Percentiles rank a stretch among this genome's conserved stretches.
Evolutionary conservation across 2,329 filamentous ascomycete genomes (phyloP).

Genomic region (Raffaelea albimanens): DNA sequence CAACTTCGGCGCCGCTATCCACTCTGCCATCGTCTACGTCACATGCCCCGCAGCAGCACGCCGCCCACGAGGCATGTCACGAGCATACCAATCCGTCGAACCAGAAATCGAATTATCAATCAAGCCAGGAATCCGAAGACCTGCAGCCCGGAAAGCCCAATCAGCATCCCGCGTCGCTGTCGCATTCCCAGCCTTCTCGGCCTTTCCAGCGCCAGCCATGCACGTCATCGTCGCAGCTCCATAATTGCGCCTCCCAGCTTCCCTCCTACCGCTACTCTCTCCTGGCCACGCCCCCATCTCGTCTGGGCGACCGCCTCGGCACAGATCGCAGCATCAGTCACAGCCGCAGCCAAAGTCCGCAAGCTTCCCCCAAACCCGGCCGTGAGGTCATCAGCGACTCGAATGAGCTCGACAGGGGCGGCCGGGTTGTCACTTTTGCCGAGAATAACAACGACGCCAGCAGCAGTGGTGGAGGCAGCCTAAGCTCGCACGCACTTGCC

Average conservation of each 20-base stretch:
- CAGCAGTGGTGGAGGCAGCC: constrained; percentile 1
- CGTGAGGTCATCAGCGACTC: no score
- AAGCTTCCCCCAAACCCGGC: background rate
- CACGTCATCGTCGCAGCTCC: background rate
- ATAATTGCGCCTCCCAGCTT: background rate
- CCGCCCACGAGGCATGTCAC: background rate
- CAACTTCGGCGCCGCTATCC: constrained; percentile 6
- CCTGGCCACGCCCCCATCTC: constrained; percentile 3
- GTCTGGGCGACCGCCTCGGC: constrained; percentile 1
- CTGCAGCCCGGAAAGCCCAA: background rate
- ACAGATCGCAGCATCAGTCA: no score
- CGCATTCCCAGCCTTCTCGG: background rate
- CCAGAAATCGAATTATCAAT: no score
- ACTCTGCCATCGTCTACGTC: constrained; percentile 7
- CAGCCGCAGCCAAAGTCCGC: no score
- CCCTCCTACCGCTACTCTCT: constrained; percentile 3
- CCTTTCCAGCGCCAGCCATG: constrained; percentile 1
- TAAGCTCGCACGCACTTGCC: constrained; percentile 14
- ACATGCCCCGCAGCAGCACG: constrained; percentile 2
- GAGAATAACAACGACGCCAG: background rate
- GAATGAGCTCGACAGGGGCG: no score
- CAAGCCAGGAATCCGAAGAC: no score
- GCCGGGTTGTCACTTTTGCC: no score
- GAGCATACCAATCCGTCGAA: background rate
- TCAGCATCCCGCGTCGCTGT: no score